Evolutionary conservation across 129 eudicot species (phyloP).

Genomic region (sunflower (Helianthus annuus)): DNA sequence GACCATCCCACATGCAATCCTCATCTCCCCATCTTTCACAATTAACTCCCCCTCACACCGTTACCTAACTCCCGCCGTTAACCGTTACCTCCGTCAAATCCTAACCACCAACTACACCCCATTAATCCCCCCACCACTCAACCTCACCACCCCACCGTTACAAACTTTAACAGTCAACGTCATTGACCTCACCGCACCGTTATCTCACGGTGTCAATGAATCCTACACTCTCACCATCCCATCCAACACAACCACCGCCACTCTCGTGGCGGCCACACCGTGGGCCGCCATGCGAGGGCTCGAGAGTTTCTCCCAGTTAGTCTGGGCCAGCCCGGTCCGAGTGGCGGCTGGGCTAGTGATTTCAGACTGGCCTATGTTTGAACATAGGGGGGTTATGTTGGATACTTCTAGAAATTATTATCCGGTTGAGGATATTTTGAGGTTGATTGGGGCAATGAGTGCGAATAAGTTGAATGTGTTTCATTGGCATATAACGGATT

Average conservation of each 20-base stretch:
- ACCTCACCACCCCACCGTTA: conserved; percentile 46
- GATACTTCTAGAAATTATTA: conserved; percentile 78
- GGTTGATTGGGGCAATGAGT: conserved; percentile 70
- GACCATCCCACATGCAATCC: conserved; percentile 64
- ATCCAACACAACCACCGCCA: conserved; percentile 33
- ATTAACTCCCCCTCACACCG: conserved; percentile 53
- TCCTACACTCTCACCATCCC: conserved; percentile 68
- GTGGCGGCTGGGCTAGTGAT: conserved; percentile 61
- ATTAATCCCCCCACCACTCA: conserved; percentile 39
- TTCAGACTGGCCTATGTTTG: conserved; percentile 52
- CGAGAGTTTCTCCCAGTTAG: conserved; percentile 83
- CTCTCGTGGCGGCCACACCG: conserved; percentile 49
- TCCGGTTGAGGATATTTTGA: conserved; percentile 58
- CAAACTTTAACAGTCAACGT: conserved; percentile 43
- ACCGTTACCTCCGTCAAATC: conserved; percentile 57
- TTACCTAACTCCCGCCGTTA: conserved; percentile 58
- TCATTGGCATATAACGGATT: conserved; percentile 96
- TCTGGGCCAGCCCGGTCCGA: conserved; percentile 50
- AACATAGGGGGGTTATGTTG: conserved; percentile 62
- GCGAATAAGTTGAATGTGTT: conserved; percentile 83
- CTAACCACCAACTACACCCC: conserved; percentile 60
- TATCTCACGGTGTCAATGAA: conserved; percentile 67
- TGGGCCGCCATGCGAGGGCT: conserved; percentile 98
- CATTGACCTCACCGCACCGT: conserved; percentile 42
- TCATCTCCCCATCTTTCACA: conserved; percentile 55